Evolutionary conservation across 352 stramenopile genomes (phyloP), one percentile per base, ranked within the genome.

Genomic region (Aphanomyces euteiches): DNA sequence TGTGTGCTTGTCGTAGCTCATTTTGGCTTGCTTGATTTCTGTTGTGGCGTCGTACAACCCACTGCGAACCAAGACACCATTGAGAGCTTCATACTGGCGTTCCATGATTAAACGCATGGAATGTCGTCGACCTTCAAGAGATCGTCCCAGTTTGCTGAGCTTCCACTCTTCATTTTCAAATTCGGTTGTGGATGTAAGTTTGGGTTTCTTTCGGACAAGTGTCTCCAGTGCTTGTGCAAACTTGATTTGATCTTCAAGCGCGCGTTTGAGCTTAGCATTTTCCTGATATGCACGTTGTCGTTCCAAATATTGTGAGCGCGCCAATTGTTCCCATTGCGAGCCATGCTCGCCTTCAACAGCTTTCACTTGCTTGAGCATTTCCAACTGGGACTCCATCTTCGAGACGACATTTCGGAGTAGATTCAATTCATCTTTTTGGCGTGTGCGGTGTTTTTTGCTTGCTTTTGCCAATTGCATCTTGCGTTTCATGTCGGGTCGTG

Each of bases 131-230:
- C 50, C 47, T 28, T 70, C 64, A 19, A 36, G 6, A 36, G 53
- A 39, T 28, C 21, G 12, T 4, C 64, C 54, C 17, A 70, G 64
- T 41, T 70, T 70, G n/a, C 43, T 61, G 45, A 70, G 47, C 64
- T 70, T 70, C 64, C 64, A 70, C 64, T 70, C 64, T 70, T 70
- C 64, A 43, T 70, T 70, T 12, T 70, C 64, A 41, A 70, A 45
- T 36, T 61, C 53, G 36, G 64, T 39, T 7, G 64, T n/a, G 10
- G 53, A 70, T 50, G 64, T 45, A 10, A 70, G 64, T 34, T 56
- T 47, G 3, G 64, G 64, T 34, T 61, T 70, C 45, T 70, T 70
- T 4, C 34, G 36, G 3, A 70, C 53, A 12, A 70, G 53, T 7
- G 47, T 54, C 40, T 70, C 43, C 45, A 70, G 40, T 40, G 64